These are phyloP conservation scores for Cucurbita pepo DNA, from an alignment of 306 rosid species.

Conservation along the genomic window DNA sequence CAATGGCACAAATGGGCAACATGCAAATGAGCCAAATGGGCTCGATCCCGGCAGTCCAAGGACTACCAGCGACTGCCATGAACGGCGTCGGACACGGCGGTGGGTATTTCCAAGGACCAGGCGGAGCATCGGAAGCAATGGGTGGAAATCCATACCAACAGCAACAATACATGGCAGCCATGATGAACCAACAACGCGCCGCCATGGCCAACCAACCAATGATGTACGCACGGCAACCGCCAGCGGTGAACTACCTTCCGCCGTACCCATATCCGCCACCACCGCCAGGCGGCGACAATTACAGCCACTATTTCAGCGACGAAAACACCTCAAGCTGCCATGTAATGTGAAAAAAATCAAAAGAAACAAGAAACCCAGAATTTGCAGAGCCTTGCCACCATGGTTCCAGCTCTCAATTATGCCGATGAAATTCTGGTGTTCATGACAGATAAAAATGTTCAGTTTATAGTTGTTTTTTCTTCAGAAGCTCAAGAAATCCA, in stretches of 20 bases:
- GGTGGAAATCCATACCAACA: conserved; percentile 42
- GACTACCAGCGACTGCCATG: conserved; percentile 42
- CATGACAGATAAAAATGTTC: conserved; percentile 10
- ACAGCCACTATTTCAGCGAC: conserved; percentile 49
- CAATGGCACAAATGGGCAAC: conserved; percentile 26
- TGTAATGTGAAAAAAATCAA: conserved; percentile 38
- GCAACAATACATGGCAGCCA: conserved; percentile 44
- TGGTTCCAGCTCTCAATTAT: background rate
- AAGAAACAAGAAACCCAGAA: background rate
- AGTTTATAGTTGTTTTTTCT: conserved; percentile 11
- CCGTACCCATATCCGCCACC: conserved; percentile 5
- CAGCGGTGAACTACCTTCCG: conserved; percentile 32
- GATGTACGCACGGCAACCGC: conserved; percentile 46
- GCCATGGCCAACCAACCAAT: conserved; percentile 59
- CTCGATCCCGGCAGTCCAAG: conserved; percentile 47
- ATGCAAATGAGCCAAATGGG: conserved; percentile 42
- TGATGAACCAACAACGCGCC: conserved; percentile 60
- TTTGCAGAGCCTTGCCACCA: background rate
- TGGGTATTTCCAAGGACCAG: conserved; percentile 30
- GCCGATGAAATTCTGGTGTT: background rate
- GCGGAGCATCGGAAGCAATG: conserved; percentile 39
- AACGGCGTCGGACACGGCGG: conserved; percentile 11
- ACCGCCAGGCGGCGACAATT: conserved; percentile 17
- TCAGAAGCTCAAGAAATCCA: background rate
- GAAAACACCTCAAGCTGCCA: conserved; percentile 66